Conservation (phyloP, 2,329 filamentous ascomycete species). For the Phyllosticta ampelicida region DNA sequence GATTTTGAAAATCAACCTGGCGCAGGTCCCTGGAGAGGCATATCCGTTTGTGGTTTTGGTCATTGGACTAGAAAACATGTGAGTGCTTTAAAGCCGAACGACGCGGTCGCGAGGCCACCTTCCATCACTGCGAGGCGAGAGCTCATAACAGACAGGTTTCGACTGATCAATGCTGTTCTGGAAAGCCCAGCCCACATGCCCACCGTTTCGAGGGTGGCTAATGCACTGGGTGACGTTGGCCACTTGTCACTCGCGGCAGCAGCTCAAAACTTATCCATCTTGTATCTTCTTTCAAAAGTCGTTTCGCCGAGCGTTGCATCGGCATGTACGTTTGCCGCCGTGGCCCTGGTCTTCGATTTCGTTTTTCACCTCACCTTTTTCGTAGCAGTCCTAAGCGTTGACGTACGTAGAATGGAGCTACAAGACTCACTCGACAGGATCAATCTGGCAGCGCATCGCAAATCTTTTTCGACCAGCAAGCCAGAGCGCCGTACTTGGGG, state of each 20-base stretch:
- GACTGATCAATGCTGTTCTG: constrained; percentile 67
- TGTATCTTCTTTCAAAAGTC: constrained; percentile 54
- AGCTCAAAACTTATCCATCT: constrained; percentile 55
- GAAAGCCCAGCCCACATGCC: constrained; percentile 57
- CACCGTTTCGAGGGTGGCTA: constrained; percentile 58
- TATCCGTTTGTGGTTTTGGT: constrained; percentile 69
- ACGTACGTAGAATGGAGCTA: constrained; percentile 65
- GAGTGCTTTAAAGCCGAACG: constrained; percentile 10
- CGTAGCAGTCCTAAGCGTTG: constrained; percentile 65
- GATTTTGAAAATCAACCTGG: constrained; percentile 63
- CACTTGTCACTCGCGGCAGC: constrained; percentile 59
- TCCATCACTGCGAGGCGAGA: not conserved
- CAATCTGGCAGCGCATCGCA: constrained; percentile 16
- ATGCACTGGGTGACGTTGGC: constrained; percentile 63
- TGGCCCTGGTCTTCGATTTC: constrained; percentile 66
- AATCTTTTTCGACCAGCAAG: constrained; percentile 29
- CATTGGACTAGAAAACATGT: constrained; percentile 67
- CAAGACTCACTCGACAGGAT: constrained; percentile 53
- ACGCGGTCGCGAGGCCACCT: not conserved
- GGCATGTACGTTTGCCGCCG: constrained; percentile 65
- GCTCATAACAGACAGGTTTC: constrained; percentile 36
- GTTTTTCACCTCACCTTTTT: constrained; percentile 74
- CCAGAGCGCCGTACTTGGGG: constrained; percentile 45
- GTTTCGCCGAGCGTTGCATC: constrained; percentile 61
- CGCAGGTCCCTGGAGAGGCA: constrained; percentile 59